Base-by-base conservation (phyloP, 139 green algal species). In the Asterochloris sp. region DNA sequence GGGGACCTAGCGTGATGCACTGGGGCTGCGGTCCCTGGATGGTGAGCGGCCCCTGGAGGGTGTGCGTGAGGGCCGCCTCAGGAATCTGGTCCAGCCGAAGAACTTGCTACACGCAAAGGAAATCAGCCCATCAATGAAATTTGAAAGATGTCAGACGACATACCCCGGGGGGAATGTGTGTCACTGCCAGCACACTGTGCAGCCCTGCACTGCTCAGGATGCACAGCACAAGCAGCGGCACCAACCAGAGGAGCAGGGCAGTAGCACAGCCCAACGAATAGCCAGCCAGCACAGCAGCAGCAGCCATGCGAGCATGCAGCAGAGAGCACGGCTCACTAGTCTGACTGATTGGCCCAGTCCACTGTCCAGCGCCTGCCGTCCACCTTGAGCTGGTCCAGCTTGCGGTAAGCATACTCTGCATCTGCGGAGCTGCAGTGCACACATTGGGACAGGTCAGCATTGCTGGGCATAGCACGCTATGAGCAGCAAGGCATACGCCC, bases 331-430 rank as follows among this genome's bases (percentile, higher is more conserved):
- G 24, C 23, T 73, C 67, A 73, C 67, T 24, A 78, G 74, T 78
- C 74, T 21, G 23, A 47, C 38, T 63, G 62, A 12, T 38, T 78
- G n/a, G 74, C 74, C 62, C 63, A 78, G 12, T 78, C 74, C 14
- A 78, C 74, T n/a, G 62, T 78, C 74, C 74, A 78, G 14, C 63
- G 62, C 38, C 63, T 78, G 38, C 74, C 74, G 28, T 78, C 74
- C 27, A 78, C 26, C 23, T 54, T 78, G 10, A 73, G 16, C 74
- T 78, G 62, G 63, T 54, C 74, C 74, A 78, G 62, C 74, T 78
- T 78, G 23, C 63, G 62, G 47, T 54, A 78, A 13, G 74, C 74
- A 78, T 78, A 78, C 8, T 78, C 29, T 29, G 74, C 74, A 67
- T 78, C 74, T 66, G 47, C 38, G 13, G 74, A 38, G 47, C 74